A percentile compares a stretch with the other conserved stretches of the same genome.
Conservation (phyloP, 768 basidiomycete species). For the Amanita rimosa region DNA sequence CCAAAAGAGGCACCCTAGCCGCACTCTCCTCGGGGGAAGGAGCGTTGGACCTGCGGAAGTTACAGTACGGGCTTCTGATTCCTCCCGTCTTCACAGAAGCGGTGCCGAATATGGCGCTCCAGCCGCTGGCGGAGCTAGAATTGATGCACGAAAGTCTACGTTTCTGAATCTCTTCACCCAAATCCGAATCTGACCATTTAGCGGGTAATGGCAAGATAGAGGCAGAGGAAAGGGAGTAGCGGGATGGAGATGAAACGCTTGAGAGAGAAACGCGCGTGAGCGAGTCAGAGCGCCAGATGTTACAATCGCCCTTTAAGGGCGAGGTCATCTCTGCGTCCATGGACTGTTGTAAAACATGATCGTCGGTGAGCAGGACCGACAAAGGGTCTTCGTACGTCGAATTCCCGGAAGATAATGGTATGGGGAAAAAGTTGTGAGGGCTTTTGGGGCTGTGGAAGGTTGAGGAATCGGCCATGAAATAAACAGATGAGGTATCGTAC, state of each 20-base stretch:
- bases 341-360: not conserved
- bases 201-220: not conserved
- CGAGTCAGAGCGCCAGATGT: not conserved
- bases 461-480: slow-evolving; percentile 3
- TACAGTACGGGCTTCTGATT: slow-evolving; percentile 5
- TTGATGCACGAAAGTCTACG: not conserved
- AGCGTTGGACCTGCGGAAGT: slow-evolving; percentile 1
- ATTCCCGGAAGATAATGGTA: not conserved
- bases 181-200: slow-evolving; percentile 5
- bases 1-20: not conserved
- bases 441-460: slow-evolving; percentile 5
- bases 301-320: not conserved
- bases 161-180: not conserved
- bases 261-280: not conserved
- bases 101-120: not conserved
- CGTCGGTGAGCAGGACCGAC: slow-evolving; percentile 1
- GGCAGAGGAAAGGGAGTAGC: slow-evolving; percentile 4
- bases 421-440: not conserved
- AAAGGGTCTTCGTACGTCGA: slow-evolving; percentile 3
- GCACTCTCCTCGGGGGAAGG: slow-evolving; percentile 6
- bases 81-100: slow-evolving; percentile 6
- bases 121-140: not conserved
- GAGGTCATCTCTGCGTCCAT: slow-evolving; percentile 6
- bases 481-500: slow-evolving; percentile 7
- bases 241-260: slow-evolving; percentile 2